phyloP scores from a whole-genome alignment of 768 basidiomycete species.

The Podaxis sp. region DNA sequence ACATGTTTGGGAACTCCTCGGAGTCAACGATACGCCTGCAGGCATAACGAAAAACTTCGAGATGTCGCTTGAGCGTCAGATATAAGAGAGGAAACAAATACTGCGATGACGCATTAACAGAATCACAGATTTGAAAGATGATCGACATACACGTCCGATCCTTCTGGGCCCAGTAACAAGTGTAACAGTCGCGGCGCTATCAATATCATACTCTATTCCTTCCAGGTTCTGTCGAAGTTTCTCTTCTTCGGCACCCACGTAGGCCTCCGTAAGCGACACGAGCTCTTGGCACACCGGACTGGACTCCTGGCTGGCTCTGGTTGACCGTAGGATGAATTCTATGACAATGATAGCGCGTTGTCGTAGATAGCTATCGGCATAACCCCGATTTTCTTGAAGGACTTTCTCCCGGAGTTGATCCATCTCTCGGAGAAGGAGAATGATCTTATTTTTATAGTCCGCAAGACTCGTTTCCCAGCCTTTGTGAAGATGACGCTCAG shows the following conservation, averaged over 20 bases:
- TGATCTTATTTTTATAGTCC: conserved; percentile 16
- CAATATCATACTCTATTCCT: conserved; percentile 14
- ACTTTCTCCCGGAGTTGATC: conserved; percentile 2
- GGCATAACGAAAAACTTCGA: conserved; percentile 21
- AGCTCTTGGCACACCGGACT: conserved; percentile 7
- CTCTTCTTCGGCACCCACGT: conserved; percentile 11
- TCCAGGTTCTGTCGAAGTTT: conserved; percentile 14
- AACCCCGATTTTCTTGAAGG: conserved; percentile 13
- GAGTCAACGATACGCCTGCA: conserved; percentile 30
- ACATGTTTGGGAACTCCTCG: conserved; percentile 26
- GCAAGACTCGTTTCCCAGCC: conserved; percentile 17
- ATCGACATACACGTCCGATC: conserved; percentile 16
- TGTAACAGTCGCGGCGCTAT: conserved; percentile 14
- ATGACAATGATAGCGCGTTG: not conserved
- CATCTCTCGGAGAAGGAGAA: conserved; percentile 14
- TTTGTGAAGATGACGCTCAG: not conserved
- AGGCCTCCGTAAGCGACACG: not conserved
- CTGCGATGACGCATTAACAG: conserved; percentile 2
- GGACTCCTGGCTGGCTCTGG: conserved; percentile 6
- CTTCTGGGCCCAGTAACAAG: conserved; percentile 15
- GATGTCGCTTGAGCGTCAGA: conserved; percentile 15
- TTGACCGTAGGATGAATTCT: conserved; percentile 16
- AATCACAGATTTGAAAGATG: not conserved
- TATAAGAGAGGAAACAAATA: conserved; percentile 18
- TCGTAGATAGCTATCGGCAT: conserved; percentile 12